Conservation (phyloP, 2,329 filamentous ascomycete species). For the Colletotrichum magnum region DNA sequence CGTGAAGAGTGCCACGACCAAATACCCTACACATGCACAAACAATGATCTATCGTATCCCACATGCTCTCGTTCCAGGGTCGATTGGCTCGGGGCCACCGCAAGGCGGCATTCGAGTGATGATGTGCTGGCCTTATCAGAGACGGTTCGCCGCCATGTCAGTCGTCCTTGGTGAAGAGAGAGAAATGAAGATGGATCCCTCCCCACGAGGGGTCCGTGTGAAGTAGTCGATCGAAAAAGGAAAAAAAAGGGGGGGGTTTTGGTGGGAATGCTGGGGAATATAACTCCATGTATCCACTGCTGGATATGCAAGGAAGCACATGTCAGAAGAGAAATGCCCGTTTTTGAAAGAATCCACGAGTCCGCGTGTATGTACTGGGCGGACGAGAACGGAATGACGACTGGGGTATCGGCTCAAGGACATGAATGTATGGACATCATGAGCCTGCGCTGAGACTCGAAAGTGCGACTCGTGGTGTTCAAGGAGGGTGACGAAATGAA, state of each 20-base stretch:
- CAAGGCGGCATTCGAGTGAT: background rate
- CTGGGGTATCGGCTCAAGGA: slow-evolving; percentile 39
- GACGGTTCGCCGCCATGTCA: background rate
- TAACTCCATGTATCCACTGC: slow-evolving; percentile 31
- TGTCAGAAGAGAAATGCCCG: slow-evolving; percentile 33
- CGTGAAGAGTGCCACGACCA: slow-evolving; percentile 17
- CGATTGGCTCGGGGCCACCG: background rate
- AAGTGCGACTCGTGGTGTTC: slow-evolving; percentile 33
- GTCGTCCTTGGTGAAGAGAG: slow-evolving; percentile 6
- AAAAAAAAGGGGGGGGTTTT: slow-evolving; percentile 2
- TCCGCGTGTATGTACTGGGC: slow-evolving; percentile 39
- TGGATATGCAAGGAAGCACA: slow-evolving; percentile 32
- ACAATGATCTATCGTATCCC: slow-evolving; percentile 30
- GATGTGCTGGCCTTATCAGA: background rate
- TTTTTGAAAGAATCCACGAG: slow-evolving; percentile 34
- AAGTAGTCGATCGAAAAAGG: background rate
- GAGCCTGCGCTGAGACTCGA: slow-evolving; percentile 35
- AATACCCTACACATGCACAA: slow-evolving; percentile 34
- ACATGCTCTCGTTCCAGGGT: slow-evolving; percentile 31
- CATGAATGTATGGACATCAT: slow-evolving; percentile 37
- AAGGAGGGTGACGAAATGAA: slow-evolving; percentile 40
- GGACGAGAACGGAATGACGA: slow-evolving; percentile 31
- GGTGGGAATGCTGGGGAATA: slow-evolving; percentile 11
- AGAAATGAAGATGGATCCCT: background rate
- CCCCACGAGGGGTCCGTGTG: background rate